Conservation (phyloP, 345 rosid species). For the Crucihimalaya himalaica region DNA sequence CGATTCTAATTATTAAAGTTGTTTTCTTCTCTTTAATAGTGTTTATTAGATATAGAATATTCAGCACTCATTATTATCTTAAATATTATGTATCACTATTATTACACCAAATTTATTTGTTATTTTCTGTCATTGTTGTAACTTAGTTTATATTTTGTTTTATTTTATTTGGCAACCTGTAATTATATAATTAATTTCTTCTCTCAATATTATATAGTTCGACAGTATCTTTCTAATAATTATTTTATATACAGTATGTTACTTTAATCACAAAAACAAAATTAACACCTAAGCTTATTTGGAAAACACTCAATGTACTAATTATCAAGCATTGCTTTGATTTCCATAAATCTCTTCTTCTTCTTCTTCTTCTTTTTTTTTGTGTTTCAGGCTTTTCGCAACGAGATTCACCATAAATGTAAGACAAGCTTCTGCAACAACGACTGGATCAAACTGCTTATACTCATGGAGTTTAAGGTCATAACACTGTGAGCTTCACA, state of each 20-base stretch:
- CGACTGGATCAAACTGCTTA: slow-evolving; percentile 14
- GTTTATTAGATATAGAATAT: slow-evolving; percentile 22
- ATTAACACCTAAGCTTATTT: slow-evolving; percentile 6
- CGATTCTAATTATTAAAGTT: slow-evolving; percentile 31
- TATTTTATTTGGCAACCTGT: neutral
- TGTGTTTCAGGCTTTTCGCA: neutral
- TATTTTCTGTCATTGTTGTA: slow-evolving; percentile 1
- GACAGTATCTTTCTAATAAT: neutral
- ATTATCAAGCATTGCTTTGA: neutral
- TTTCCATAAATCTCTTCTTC: neutral
- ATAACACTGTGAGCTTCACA: slow-evolving; percentile 11
- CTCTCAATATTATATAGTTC: neutral
- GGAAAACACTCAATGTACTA: neutral
- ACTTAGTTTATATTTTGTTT: neutral
- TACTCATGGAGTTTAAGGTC: neutral
- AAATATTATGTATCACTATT: slow-evolving; percentile 2
- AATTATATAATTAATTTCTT: slow-evolving; percentile 1
- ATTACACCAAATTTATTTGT: neutral
- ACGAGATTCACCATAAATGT: neutral
- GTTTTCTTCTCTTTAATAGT: slow-evolving; percentile 20
- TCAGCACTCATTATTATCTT: slow-evolving; percentile 31
- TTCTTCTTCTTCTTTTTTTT: neutral
- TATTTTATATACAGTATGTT: neutral
- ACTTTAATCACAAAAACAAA: neutral
- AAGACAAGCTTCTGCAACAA: neutral